A percentile compares a stretch with the other conserved stretches of the same genome.
These are phyloP conservation scores for Hypoxylon fuscum DNA, from an alignment of 495 filamentous ascomycete species.

Conservation along the genomic window DNA sequence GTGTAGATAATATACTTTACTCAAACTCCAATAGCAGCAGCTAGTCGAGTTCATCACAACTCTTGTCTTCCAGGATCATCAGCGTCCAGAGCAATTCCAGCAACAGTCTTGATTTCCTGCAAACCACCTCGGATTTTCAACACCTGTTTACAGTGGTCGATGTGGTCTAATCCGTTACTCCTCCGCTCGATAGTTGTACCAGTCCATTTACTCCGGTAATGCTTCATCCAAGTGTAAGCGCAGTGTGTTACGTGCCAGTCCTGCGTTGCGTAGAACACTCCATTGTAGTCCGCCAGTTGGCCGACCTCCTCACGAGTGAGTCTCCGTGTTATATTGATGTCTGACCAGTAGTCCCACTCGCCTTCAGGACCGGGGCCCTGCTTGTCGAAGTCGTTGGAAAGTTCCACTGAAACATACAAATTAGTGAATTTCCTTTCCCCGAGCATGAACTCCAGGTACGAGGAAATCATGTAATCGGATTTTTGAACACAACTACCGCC, in stretches of 20 bases:
- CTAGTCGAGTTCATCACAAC: background rate
- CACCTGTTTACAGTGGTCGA: conserved; percentile 1
- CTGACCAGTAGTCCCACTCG: too few relatives aligned
- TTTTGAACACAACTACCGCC: too few relatives aligned
- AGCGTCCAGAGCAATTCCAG: conserved; percentile 6
- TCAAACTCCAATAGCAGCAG: background rate
- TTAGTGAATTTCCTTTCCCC: too few relatives aligned
- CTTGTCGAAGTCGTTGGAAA: too few relatives aligned
- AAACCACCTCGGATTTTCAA: background rate
- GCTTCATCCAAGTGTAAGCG: too few relatives aligned
- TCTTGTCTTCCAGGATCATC: conserved; percentile 1
- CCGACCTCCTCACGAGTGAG: background rate
- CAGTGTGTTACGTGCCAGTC: conserved; percentile 9
- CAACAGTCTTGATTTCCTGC: conserved; percentile 3
- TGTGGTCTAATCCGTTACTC: conserved; percentile 7
- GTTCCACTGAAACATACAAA: too few relatives aligned
- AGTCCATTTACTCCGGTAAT: conserved; percentile 5
- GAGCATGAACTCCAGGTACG: too few relatives aligned
- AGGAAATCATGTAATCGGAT: too few relatives aligned
- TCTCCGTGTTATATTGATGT: too few relatives aligned
- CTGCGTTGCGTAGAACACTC: conserved; percentile 1
- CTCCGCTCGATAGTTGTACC: background rate
- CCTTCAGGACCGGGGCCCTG: too few relatives aligned
- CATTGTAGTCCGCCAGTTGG: background rate
- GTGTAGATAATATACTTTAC: background rate